A percentile compares a stretch with the other conserved stretches of the same genome.
Conservation (phyloP, 2,329 filamentous ascomycete genomes). For the Nakataea oryzae region DNA sequence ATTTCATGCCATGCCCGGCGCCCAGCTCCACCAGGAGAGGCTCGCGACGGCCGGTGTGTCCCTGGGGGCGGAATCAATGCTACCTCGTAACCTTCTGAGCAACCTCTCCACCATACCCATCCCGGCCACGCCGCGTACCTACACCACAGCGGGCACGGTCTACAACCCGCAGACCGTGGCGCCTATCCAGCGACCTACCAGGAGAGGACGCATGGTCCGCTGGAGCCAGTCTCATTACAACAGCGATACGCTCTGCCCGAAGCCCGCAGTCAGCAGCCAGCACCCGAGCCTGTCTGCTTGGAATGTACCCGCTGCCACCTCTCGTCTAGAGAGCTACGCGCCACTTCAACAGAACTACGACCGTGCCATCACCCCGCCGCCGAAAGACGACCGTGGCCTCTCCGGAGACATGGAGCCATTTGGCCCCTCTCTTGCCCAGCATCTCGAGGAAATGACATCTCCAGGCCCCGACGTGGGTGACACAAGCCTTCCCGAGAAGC, state of each 20-base stretch:
- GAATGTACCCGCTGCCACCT: constrained; percentile 11
- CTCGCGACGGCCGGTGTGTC: too few relatives aligned
- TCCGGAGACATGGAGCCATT: background rate
- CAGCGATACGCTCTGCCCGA: background rate
- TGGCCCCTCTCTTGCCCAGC: background rate
- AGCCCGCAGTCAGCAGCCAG: background rate
- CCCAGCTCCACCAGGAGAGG: background rate
- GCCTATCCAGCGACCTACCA: background rate
- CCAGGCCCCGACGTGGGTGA: background rate
- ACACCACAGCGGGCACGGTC: constrained; percentile 1
- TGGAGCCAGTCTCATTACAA: background rate
- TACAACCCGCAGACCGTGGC: background rate
- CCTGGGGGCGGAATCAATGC: background rate
- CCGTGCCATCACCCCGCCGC: constrained; percentile 32
- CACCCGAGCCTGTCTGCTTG: background rate
- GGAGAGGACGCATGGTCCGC: background rate
- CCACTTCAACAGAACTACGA: constrained; percentile 45
- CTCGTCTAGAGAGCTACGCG: constrained; percentile 28
- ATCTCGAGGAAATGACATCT: background rate
- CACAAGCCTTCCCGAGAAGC: background rate
- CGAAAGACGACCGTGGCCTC: constrained; percentile 4
- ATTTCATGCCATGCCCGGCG: background rate
- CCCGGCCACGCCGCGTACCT: background rate
- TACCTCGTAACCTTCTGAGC: background rate
- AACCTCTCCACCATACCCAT: background rate